Conservation (phyloP, 1,139 yeast species). For the Saccharomycopsis phalli region DNA sequence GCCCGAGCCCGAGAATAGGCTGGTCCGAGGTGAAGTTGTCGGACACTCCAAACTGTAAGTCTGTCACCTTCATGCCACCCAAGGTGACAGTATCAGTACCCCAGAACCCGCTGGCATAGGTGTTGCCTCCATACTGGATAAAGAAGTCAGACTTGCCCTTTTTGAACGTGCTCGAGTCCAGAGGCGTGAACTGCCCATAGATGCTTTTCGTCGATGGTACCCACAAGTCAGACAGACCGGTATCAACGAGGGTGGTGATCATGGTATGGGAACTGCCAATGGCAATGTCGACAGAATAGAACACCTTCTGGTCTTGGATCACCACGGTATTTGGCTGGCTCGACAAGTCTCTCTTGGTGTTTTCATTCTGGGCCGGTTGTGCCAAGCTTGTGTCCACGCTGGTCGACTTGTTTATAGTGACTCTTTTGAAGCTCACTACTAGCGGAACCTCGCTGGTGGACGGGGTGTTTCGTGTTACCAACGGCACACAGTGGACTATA, state of each 20-base stretch:
- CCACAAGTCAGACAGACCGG: slow-evolving; percentile 20
- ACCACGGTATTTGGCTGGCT: neutral
- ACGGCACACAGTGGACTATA: too few relatives aligned
- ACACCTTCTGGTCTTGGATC: neutral
- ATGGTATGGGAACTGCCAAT: slow-evolving; percentile 22
- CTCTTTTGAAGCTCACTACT: too few relatives aligned
- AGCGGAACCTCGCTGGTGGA: too few relatives aligned
- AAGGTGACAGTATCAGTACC: slow-evolving; percentile 40
- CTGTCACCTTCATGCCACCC: slow-evolving; percentile 33
- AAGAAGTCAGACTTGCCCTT: slow-evolving; percentile 36
- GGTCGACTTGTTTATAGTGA: too few relatives aligned
- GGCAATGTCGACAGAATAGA: slow-evolving; percentile 7
- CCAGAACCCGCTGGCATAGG: slow-evolving; percentile 53
- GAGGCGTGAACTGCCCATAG: neutral
- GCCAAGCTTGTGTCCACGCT: too few relatives aligned
- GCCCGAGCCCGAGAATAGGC: slow-evolving; percentile 49
- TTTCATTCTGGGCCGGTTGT: too few relatives aligned
- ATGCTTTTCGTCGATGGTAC: slow-evolving; percentile 5
- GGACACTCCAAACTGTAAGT: slow-evolving; percentile 42
- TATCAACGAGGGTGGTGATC: slow-evolving; percentile 20
- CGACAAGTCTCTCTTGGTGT: too few relatives aligned
- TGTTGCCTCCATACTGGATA: slow-evolving; percentile 52
- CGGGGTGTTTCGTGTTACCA: too few relatives aligned
- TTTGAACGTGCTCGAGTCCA: slow-evolving; percentile 37
- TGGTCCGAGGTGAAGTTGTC: slow-evolving; percentile 34